Conservation (phyloP, 805 yeast genomes). For the Candida gorgasii region DNA sequence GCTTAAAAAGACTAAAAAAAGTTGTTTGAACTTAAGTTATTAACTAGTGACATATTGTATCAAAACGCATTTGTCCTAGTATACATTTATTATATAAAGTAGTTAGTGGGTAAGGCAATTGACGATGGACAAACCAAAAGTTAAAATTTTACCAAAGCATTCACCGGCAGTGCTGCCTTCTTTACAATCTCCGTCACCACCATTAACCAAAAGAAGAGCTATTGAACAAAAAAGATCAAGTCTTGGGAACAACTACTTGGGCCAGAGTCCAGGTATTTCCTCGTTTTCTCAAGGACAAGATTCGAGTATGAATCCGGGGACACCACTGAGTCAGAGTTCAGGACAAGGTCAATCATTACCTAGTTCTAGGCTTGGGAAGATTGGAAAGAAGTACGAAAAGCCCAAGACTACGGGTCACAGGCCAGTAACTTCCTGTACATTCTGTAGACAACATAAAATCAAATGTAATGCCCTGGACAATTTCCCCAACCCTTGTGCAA, state of each 20-base stretch:
- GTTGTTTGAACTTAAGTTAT: not conserved
- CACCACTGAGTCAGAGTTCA: conserved; percentile 3
- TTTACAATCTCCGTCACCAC: conserved; percentile 12
- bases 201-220: conserved; percentile 7
- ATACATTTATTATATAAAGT: not conserved
- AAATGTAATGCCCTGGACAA: conserved; percentile 88
- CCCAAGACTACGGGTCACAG: conserved; percentile 50
- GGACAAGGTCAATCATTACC: conserved; percentile 1
- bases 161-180: conserved; percentile 20
- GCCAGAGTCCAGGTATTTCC: not conserved
- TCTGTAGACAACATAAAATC: conserved; percentile 92
- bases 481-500: conserved; percentile 76
- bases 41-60: conserved; percentile 1
- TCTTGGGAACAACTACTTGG: conserved; percentile 7
- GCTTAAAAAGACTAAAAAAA: not conserved
- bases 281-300: conserved; percentile 8
- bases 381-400: conserved; percentile 11
- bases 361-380: conserved; percentile 8
- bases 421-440: conserved; percentile 91
- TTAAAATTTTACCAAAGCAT: conserved; percentile 46
- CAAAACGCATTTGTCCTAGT: not conserved
- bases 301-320: conserved; percentile 8
- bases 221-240: conserved; percentile 19
- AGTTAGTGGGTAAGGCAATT: not conserved
- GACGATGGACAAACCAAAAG: conserved; percentile 37